Percentiles rank a stretch among this genome's conserved stretches.
These are phyloP conservation scores for Ceratobasidium theobromae DNA, from an alignment of 1,284 basidiomycete species.

Conservation along the genomic window DNA sequence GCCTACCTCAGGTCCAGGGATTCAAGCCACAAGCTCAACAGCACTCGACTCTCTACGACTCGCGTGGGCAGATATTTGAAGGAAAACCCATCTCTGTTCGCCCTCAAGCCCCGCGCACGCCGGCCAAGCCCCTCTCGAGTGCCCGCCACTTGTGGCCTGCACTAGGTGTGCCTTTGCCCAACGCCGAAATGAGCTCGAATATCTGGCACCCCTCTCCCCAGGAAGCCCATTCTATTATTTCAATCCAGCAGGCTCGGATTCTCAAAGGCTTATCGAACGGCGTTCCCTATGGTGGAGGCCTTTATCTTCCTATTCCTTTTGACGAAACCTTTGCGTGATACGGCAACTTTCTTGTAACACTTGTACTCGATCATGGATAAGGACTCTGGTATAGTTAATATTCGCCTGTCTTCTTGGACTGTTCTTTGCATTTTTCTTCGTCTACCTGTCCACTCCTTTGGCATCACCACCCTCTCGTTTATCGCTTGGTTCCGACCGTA, in stretches of 20 bases:
- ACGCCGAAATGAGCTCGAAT: constrained; percentile 14
- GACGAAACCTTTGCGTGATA: constrained; percentile 29
- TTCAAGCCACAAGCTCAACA: constrained; percentile 21
- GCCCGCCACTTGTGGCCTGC: constrained; percentile 29
- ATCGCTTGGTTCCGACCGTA: constrained; percentile 7
- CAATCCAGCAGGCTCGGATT: constrained; percentile 33
- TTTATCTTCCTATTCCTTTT: constrained; percentile 31
- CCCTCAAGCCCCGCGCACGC: neutral
- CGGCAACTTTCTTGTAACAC: constrained; percentile 27
- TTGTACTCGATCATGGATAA: constrained; percentile 31
- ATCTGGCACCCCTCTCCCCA: constrained; percentile 28
- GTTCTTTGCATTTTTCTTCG: constrained; percentile 14
- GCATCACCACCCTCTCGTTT: constrained; percentile 25
- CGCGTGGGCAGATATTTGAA: constrained; percentile 29
- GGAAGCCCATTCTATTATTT: constrained; percentile 27
- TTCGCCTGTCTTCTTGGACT: constrained; percentile 27
- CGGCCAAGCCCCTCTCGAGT: constrained; percentile 20
- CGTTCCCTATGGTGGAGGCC: constrained; percentile 28
- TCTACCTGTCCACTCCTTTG: constrained; percentile 9
- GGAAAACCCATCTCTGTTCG: constrained; percentile 18
- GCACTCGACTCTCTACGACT: constrained; percentile 29
- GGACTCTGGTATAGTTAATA: constrained; percentile 31
- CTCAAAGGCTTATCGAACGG: constrained; percentile 29
- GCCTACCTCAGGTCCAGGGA: constrained; percentile 10
- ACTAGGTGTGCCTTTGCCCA: constrained; percentile 15